Conservation (phyloP, 2,329 filamentous ascomycete species). For the Hypoxylon sp. region DNA sequence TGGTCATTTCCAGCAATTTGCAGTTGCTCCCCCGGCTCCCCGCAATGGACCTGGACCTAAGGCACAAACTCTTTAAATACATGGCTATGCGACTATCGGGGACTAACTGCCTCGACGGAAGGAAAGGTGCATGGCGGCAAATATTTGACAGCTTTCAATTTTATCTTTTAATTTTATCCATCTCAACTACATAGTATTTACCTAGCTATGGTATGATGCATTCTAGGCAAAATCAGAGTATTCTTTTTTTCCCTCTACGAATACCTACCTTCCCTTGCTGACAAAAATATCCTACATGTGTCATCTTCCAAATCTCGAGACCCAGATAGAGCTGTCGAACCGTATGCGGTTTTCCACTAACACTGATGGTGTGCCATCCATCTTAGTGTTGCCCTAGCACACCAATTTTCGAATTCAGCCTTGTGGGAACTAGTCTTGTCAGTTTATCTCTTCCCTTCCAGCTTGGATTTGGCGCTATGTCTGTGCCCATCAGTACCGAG, state of each 20-base stretch:
- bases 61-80: background rate
- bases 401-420: background rate
- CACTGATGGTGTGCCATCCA: background rate
- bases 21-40: background rate
- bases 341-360: constrained; percentile 8
- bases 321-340: constrained; percentile 7
- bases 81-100: background rate
- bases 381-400: constrained; percentile 2
- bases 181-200: background rate
- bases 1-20: constrained; percentile 13
- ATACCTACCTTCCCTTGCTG: background rate
- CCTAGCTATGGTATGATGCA: background rate
- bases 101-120: background rate
- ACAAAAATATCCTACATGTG: background rate
- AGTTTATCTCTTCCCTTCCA: background rate
- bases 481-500: background rate
- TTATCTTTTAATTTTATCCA: background rate
- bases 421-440: background rate
- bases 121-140: constrained; percentile 3
- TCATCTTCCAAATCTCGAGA: background rate
- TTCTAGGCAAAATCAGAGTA: background rate
- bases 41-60: constrained; percentile 9
- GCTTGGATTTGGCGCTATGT: background rate
- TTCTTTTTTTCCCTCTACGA: background rate
- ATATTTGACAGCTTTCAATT: background rate